Percentiles rank a stretch among this genome's conserved stretches.
phyloP scores from a whole-genome alignment of 306 rosid genomes.

The Trifolium fragiferum region DNA sequence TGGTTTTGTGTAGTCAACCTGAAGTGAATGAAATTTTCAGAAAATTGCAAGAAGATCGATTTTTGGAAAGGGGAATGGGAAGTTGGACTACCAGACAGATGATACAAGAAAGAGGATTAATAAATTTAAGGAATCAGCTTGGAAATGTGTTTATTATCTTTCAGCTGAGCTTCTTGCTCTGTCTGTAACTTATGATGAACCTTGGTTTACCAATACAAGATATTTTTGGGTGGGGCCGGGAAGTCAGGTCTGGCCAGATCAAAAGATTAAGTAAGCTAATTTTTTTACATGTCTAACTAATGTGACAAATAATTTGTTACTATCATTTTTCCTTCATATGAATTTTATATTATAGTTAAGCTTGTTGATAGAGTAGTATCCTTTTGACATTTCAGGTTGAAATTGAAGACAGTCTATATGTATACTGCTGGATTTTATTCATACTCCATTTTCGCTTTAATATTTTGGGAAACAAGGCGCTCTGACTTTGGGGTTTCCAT shows the following conservation, averaged over 20 bases:
- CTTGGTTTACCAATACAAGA: slow-evolving; percentile 88
- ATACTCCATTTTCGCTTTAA: slow-evolving; percentile 94
- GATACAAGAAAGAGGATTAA: slow-evolving; percentile 78
- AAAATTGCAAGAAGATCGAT: slow-evolving; percentile 69
- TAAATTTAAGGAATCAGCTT: slow-evolving; percentile 95
- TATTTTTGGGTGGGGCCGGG: slow-evolving; percentile 98
- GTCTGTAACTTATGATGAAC: slow-evolving; percentile 77
- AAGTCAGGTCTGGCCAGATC: slow-evolving; percentile 98
- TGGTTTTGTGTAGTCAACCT: slow-evolving; percentile 34
- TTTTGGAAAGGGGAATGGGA: slow-evolving; percentile 67
- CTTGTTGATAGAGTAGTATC: slow-evolving; percentile 11
- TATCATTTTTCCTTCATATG: slow-evolving; percentile 24
- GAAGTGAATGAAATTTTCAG: slow-evolving; percentile 53
- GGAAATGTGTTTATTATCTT: slow-evolving; percentile 93
- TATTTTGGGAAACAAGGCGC: slow-evolving; percentile 99
- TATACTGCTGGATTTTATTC: slow-evolving; percentile 90
- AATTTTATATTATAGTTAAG: slow-evolving; percentile 32
- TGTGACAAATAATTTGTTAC: slow-evolving; percentile 18
- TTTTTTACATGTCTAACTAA: slow-evolving; percentile 4
- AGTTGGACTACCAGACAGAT: slow-evolving; percentile 50
- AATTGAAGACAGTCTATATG: slow-evolving; percentile 89
- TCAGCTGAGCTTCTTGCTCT: slow-evolving; percentile 85
- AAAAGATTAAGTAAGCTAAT: slow-evolving; percentile 77
- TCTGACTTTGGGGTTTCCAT: slow-evolving; percentile 97
- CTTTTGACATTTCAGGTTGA: slow-evolving; percentile 70